A percentile compares a stretch with the other conserved stretches of the same genome.
Conservation (phyloP, 2,329 filamentous ascomycete genomes). For the Arthrobotrys pseudoclavata region DNA sequence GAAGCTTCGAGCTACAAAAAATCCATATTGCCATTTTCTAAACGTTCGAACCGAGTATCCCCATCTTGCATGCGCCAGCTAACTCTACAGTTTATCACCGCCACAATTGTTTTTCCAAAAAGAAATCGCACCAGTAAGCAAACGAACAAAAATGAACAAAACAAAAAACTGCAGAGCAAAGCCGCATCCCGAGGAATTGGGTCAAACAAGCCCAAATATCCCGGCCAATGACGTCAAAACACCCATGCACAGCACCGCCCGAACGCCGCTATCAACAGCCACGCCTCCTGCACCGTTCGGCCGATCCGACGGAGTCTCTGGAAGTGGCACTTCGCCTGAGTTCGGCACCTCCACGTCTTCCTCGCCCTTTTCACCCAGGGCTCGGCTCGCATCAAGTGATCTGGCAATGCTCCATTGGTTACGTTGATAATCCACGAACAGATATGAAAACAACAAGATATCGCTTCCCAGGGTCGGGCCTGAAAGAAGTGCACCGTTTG, state of each 20-base stretch:
- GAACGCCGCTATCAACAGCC: constrained; percentile 20
- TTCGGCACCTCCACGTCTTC: constrained; percentile 9
- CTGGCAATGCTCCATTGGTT: constrained; percentile 36
- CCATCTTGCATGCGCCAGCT: not conserved
- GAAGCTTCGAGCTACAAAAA: constrained; percentile 12
- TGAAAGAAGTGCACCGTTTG: not conserved
- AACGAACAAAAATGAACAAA: not conserved
- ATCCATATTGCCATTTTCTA: constrained; percentile 22
- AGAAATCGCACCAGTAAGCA: constrained; percentile 1
- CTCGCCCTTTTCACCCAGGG: not conserved
- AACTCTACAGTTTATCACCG: constrained; percentile 4
- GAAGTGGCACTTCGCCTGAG: not conserved
- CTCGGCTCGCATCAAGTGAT: constrained; percentile 11
- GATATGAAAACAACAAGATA: constrained; percentile 23
- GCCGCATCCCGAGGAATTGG: constrained; percentile 19
- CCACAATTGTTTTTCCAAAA: not conserved
- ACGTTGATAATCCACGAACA: constrained; percentile 28
- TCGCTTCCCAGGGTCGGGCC: constrained; percentile 19
- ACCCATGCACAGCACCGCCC: constrained; percentile 26
- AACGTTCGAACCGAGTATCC: constrained; percentile 20
- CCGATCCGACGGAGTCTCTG: constrained; percentile 4
- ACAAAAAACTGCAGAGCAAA: not conserved
- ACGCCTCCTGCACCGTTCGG: constrained; percentile 33
- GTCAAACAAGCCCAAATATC: constrained; percentile 10
- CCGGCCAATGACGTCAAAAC: constrained; percentile 38